Evolutionary conservation across 257 asterid species (phyloP), one percentile per base, ranked within the genome.

Genomic region (Gentiana dahurica): DNA sequence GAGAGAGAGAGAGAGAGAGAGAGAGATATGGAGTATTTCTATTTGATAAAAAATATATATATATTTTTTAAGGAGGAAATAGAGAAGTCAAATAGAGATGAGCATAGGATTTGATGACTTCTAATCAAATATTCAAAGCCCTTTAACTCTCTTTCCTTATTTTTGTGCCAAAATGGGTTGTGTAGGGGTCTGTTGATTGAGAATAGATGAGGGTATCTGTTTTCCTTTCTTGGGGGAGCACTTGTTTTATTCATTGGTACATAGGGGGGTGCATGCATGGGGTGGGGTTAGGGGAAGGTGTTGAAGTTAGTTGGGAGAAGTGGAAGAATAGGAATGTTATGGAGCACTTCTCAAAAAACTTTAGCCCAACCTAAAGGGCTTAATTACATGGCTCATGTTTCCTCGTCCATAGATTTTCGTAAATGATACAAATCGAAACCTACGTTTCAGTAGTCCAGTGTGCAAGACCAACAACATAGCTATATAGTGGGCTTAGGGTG

Each of bases 111-210:
- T 2, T 41, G 4, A 1, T 59, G 71, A 61, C 77, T 79, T 84
- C 74, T 69, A 80, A 54, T 66, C 36, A 53, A 52, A 49, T 49
- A 35, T 57, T 59, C 64, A 63, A 66, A 49, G 66, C 67, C 63
- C 55, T 71, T 68, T 48, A 24, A 24, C 24, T 34, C 52, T 51
- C 62, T 61, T 64, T 75, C 43, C 81, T 52, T 81, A 70, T 62
- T 79, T 77, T 80, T 76, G 86, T 77, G 82, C 85, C 80, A 55
- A 73, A 64, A 12, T 74, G 70, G 72, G 68, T 74, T 55, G 72
- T 76, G 24, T 36, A 75, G 76, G 76, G 73, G 66, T 71, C 41
- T 59, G 54, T 64, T 58, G 59, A 61, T 41, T 62, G 67, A 67
- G 54, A 57, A 59, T 60, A 50, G 51, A 39, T 35, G 32, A 9